A percentile compares a stretch with the other conserved stretches of the same genome.
These are phyloP conservation scores for Phytophthora uliginosa DNA, from an alignment of 352 stramenopile genomes.

Conservation along the genomic window DNA sequence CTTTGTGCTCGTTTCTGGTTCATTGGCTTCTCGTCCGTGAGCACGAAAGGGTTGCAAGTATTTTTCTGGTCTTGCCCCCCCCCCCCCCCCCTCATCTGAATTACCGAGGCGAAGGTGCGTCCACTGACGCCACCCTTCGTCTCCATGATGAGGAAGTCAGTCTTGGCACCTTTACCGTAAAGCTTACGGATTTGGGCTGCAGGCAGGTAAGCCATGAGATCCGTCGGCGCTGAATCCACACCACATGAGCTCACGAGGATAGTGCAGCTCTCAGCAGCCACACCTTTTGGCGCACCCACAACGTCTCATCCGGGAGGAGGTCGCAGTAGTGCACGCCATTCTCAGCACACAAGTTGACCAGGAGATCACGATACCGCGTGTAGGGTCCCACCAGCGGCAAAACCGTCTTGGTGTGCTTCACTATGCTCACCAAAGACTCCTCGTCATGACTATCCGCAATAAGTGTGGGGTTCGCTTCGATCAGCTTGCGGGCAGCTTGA, in stretches of 20 bases:
- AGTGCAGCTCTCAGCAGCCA: constrained; percentile 68
- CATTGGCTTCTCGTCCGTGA: constrained; percentile 38
- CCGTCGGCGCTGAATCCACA: constrained; percentile 87
- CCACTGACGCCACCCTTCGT: constrained; percentile 47
- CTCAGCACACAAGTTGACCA: constrained; percentile 86
- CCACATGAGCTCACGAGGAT: constrained; percentile 87
- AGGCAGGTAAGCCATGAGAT: constrained; percentile 76
- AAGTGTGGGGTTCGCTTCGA: constrained; percentile 32
- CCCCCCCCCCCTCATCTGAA: constrained; percentile 26
- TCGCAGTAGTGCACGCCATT: constrained; percentile 93
- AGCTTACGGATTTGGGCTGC: constrained; percentile 20
- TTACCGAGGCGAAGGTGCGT: constrained; percentile 52
- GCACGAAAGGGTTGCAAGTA: constrained; percentile 47
- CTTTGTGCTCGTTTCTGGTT: constrained; percentile 23
- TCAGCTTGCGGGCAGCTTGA: constrained; percentile 35
- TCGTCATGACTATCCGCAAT: no score
- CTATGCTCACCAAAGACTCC: constrained; percentile 57
- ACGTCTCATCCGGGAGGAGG: constrained; percentile 87
- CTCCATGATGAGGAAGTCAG: constrained; percentile 47
- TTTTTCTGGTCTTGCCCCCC: constrained; percentile 21
- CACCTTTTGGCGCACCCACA: constrained; percentile 68
- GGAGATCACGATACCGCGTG: constrained; percentile 65
- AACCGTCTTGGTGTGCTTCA: constrained; percentile 76
- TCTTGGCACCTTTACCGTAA: constrained; percentile 43
- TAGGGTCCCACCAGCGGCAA: constrained; percentile 86